phyloP scores from a whole-genome alignment of 495 filamentous ascomycete species.

The Venustampulla echinocandica region DNA sequence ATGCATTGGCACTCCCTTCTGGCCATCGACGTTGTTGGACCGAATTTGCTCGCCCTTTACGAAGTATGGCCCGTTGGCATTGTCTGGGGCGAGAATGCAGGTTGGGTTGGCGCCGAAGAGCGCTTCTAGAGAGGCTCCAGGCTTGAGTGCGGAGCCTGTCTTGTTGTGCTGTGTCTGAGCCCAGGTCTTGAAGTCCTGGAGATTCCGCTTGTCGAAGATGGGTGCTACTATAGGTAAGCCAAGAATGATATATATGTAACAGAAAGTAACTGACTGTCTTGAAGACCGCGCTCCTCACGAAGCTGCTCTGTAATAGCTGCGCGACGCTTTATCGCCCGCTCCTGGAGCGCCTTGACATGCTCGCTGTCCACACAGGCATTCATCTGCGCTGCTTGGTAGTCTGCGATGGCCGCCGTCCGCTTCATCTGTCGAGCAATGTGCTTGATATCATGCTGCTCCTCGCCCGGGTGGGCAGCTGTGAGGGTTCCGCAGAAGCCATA shows the following conservation, averaged over 20 bases:
- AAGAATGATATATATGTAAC: neutral
- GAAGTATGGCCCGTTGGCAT: slow-evolving; percentile 48
- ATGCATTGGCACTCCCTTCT: slow-evolving; percentile 40
- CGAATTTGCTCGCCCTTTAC: slow-evolving; percentile 48
- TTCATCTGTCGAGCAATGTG: neutral
- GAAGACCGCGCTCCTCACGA: neutral
- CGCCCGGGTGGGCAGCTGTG: neutral
- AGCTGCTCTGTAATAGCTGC: neutral
- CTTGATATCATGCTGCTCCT: neutral
- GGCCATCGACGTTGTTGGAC: slow-evolving; percentile 36
- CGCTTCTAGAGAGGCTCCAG: neutral
- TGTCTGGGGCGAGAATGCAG: slow-evolving; percentile 37
- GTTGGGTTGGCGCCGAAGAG: slow-evolving; percentile 45
- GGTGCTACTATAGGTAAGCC: neutral
- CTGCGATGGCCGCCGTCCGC: neutral
- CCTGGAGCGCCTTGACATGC: neutral
- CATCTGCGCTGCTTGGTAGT: neutral
- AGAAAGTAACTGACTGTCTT: neutral
- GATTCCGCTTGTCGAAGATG: neutral
- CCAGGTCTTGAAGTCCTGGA: neutral
- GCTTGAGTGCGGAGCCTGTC: neutral
- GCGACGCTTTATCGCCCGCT: neutral
- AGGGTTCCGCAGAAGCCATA: slow-evolving; percentile 3
- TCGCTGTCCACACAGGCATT: neutral
- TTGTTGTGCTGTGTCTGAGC: neutral